A percentile compares a stretch with the other conserved stretches of the same genome.
phyloP scores from a whole-genome alignment of 2,329 filamentous ascomycete genomes.

The Colletotrichum sp. region DNA sequence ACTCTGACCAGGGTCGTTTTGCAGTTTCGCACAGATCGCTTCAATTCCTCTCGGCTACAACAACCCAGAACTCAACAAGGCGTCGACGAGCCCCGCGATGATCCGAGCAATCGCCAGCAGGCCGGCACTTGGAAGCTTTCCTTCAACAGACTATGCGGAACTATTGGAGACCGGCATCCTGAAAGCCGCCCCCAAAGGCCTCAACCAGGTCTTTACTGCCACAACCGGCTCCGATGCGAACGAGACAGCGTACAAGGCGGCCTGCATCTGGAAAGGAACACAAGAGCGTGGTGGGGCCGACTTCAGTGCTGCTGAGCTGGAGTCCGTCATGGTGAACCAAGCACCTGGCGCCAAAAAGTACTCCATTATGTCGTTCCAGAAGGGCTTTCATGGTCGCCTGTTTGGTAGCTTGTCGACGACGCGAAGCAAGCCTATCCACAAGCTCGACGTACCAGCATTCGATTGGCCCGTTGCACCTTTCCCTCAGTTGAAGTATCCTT shows the following conservation, averaged over 20 bases:
- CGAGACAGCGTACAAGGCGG: constrained; percentile 93
- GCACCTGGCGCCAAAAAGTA: constrained; percentile 75
- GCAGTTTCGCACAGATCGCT: constrained; percentile 87
- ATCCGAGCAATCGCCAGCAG: constrained; percentile 82
- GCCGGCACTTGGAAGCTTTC: constrained; percentile 90
- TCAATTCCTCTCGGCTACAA: constrained; percentile 94
- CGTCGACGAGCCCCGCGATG: constrained; percentile 80
- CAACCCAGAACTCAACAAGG: constrained; percentile 76
- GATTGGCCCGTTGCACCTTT: constrained; percentile 96
- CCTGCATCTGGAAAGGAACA: constrained; percentile 90
- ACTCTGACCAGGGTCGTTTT: background rate
- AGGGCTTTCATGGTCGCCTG: constrained; percentile 87
- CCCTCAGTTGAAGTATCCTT: constrained; percentile 84
- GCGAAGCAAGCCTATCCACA: constrained; percentile 92
- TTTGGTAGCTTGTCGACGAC: constrained; percentile 89
- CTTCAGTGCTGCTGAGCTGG: constrained; percentile 79
- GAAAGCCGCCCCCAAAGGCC: constrained; percentile 79
- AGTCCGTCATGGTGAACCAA: constrained; percentile 80
- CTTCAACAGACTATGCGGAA: constrained; percentile 81
- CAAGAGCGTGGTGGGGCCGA: constrained; percentile 83
- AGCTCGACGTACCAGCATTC: constrained; percentile 92
- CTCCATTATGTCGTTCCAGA: constrained; percentile 88
- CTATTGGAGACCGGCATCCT: constrained; percentile 83
- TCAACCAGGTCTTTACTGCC: constrained; percentile 89
- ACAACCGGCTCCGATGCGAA: constrained; percentile 92